Percentiles rank a stretch among this genome's conserved stretches.
phyloP scores from a whole-genome alignment of 2,329 filamentous ascomycete genomes.

The Diaporthe capsici region DNA sequence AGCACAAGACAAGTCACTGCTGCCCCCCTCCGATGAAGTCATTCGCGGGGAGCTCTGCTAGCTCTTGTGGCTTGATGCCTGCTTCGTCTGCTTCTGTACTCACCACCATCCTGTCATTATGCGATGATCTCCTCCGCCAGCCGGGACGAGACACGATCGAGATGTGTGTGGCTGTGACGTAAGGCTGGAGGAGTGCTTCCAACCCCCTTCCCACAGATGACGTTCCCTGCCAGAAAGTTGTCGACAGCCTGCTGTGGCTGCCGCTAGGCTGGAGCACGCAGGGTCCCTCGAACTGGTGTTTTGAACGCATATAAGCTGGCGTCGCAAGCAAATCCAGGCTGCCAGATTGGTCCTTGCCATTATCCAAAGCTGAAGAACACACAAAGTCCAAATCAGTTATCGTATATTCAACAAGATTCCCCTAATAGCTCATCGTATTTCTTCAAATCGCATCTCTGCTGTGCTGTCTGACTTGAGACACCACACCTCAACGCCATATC shows the following conservation, averaged over 20 bases:
- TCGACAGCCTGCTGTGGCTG: slow-evolving; percentile 27
- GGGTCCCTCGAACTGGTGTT: slow-evolving; percentile 6
- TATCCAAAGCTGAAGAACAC: slow-evolving; percentile 29
- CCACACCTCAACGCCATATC: background rate
- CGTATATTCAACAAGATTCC: slow-evolving; percentile 8
- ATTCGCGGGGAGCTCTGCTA: slow-evolving; percentile 31
- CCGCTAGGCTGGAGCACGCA: slow-evolving; percentile 11
- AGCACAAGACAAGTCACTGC: slow-evolving; percentile 3
- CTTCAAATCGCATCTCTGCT: slow-evolving; percentile 19
- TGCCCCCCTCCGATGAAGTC: slow-evolving; percentile 41
- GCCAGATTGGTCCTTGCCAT: background rate
- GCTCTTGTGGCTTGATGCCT: slow-evolving; percentile 38
- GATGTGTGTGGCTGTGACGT: slow-evolving; percentile 43
- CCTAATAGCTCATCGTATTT: slow-evolving; percentile 19
- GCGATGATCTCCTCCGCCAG: slow-evolving; percentile 26
- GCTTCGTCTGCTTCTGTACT: slow-evolving; percentile 25
- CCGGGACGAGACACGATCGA: slow-evolving; percentile 37
- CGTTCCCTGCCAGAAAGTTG: slow-evolving; percentile 34
- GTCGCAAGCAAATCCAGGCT: slow-evolving; percentile 32
- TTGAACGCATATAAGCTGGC: slow-evolving; percentile 42
- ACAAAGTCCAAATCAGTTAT: background rate
- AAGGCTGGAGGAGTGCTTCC: slow-evolving; percentile 18
- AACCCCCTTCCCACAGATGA: slow-evolving; percentile 37
- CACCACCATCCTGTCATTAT: slow-evolving; percentile 19
- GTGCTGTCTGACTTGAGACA: slow-evolving; percentile 8